These are phyloP conservation scores for Dendrobium catenatum DNA, from an alignment of 106 monocot genomes.

Conservation along the genomic window DNA sequence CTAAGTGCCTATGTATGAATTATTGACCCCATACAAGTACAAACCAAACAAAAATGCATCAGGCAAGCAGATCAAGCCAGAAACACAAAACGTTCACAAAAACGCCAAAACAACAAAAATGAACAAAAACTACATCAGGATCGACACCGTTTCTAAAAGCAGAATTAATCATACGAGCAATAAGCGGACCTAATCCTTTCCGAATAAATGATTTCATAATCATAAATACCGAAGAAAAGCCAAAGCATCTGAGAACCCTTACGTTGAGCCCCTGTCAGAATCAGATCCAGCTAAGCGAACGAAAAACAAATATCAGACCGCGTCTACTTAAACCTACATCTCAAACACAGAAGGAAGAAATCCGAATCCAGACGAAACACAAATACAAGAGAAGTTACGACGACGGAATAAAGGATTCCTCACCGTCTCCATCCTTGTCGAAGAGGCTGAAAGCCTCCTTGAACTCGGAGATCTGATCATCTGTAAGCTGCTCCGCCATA, in stretches of 20 bases:
- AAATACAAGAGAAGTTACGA: neutral
- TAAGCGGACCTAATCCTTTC: neutral
- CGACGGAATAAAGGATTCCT: neutral
- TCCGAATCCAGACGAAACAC: neutral
- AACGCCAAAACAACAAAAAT: neutral
- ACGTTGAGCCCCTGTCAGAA: neutral
- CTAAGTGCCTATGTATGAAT: neutral
- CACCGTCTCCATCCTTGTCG: conserved; percentile 75
- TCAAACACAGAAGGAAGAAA: neutral
- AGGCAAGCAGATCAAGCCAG: neutral
- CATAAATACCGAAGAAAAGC: neutral
- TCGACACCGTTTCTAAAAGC: no score
- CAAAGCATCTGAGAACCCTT: neutral
- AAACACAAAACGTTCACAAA: neutral
- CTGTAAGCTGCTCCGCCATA: conserved; percentile 45
- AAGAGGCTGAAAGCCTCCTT: conserved; percentile 84
- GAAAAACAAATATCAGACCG: neutral
- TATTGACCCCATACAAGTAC: neutral
- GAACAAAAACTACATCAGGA: neutral
- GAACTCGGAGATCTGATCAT: conserved; percentile 73
- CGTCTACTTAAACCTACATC: neutral
- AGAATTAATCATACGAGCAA: neutral
- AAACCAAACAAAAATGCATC: neutral
- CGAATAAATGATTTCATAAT: neutral
- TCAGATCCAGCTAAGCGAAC: neutral